phyloP scores from a whole-genome alignment of 1,284 basidiomycete species.

The Fomitopsis pinicola region DNA sequence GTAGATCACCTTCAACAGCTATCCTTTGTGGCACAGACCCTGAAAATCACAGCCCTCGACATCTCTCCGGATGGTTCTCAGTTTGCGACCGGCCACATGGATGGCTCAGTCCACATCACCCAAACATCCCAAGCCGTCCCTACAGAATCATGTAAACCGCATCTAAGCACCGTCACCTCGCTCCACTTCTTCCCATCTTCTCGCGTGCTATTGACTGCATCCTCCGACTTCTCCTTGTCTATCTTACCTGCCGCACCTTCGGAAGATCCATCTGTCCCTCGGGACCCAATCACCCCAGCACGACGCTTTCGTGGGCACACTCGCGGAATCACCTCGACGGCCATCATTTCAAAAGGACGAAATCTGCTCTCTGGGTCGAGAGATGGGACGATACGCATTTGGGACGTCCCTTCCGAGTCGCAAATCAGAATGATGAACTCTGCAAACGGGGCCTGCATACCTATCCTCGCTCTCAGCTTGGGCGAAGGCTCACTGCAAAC shows the following conservation, averaged over 20 bases:
- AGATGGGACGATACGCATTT: constrained; percentile 70
- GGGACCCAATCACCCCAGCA: constrained; percentile 33
- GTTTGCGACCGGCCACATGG: constrained; percentile 56
- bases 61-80: constrained; percentile 53
- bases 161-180: constrained; percentile 52
- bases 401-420: constrained; percentile 63
- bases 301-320: constrained; percentile 70
- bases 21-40: constrained; percentile 5
- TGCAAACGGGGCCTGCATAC: constrained; percentile 29
- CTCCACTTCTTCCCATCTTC: constrained; percentile 64
- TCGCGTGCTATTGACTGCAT: constrained; percentile 56
- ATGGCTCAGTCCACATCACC: constrained; percentile 47
- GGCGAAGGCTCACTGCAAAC: constrained; percentile 26
- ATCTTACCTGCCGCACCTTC: constrained; percentile 54
- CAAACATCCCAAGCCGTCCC: constrained; percentile 18
- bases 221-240: constrained; percentile 57
- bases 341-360: constrained; percentile 60
- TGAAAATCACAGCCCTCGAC: constrained; percentile 58
- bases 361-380: constrained; percentile 59
- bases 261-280: constrained; percentile 16
- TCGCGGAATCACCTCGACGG: constrained; percentile 54
- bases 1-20: not conserved
- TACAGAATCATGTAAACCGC: constrained; percentile 36
- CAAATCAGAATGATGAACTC: constrained; percentile 41
- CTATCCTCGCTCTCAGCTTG: constrained; percentile 42